These are phyloP conservation scores for Xerocomus spinulosus DNA, from an alignment of 768 basidiomycete species.

Conservation along the genomic window DNA sequence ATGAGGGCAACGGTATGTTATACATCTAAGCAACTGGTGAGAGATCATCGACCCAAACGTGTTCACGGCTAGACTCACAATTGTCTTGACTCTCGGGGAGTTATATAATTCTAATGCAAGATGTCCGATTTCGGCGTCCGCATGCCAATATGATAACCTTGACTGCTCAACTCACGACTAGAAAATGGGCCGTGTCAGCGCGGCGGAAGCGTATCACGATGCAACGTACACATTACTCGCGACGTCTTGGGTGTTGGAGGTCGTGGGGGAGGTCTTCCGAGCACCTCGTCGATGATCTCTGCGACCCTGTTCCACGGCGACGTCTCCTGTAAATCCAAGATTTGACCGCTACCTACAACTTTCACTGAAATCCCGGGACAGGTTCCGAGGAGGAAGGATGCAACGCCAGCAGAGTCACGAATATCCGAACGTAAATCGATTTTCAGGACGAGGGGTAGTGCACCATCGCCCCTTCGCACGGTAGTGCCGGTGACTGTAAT, in stretches of 20 bases:
- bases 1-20: no score
- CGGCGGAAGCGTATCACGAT: no score
- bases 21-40: no score
- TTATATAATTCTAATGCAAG: no score
- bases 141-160: neutral
- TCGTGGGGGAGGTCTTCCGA: slow-evolving; percentile 12
- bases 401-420: slow-evolving; percentile 12
- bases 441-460: neutral
- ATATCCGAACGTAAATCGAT: slow-evolving; percentile 18
- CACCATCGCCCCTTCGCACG: slow-evolving; percentile 3
- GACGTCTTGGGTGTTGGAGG: slow-evolving; percentile 1
- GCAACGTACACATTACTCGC: slow-evolving; percentile 17
- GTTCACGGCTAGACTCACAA: no score
- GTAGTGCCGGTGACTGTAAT: neutral
- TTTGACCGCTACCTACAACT: neutral
- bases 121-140: no score
- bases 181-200: neutral
- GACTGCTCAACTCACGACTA: slow-evolving; percentile 9
- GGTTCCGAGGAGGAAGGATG: slow-evolving; percentile 14
- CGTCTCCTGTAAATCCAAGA: slow-evolving; percentile 10
- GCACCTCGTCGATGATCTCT: slow-evolving; percentile 12
- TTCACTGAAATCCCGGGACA: slow-evolving; percentile 3
- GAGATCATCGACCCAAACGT: no score
- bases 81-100: no score
- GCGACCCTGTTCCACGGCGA: slow-evolving; percentile 22